Conservation (phyloP, 257 asterid genomes). For the Striga asiatica region DNA sequence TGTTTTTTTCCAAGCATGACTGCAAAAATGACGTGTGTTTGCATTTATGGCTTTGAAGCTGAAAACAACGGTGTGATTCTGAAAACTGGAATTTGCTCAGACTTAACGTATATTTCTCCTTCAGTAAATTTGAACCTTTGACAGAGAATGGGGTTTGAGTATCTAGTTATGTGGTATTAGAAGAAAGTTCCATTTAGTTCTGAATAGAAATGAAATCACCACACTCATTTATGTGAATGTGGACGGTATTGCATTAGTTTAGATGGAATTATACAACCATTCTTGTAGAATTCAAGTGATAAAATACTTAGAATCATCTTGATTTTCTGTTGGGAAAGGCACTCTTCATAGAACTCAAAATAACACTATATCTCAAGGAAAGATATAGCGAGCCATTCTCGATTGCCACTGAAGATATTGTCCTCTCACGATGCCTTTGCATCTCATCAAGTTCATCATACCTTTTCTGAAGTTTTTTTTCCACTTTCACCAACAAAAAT, state of each 20-base stretch:
- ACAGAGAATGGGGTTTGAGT: background rate
- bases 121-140: no score
- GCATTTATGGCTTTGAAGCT: background rate
- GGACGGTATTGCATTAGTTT: background rate
- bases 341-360: background rate
- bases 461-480: slow-evolving; percentile 19
- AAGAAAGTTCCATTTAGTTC: background rate
- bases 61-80: background rate
- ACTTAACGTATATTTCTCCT: background rate
- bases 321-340: background rate
- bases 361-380: slow-evolving; percentile 13
- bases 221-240: background rate
- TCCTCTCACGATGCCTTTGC: background rate
- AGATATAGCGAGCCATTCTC: slow-evolving; percentile 14
- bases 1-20: slow-evolving; percentile 2
- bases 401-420: slow-evolving; percentile 8
- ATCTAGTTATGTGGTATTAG: background rate
- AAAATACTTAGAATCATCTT: background rate
- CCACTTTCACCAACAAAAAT: slow-evolving; percentile 22
- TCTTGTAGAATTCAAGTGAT: background rate
- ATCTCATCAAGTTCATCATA: slow-evolving; percentile 5
- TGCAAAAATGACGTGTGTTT: background rate
- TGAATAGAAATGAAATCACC: background rate
- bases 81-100: background rate
- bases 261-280: slow-evolving; percentile 2